Evolutionary conservation across 1,284 basidiomycete species (phyloP).

Genomic region (Entoloma clypeatum): DNA sequence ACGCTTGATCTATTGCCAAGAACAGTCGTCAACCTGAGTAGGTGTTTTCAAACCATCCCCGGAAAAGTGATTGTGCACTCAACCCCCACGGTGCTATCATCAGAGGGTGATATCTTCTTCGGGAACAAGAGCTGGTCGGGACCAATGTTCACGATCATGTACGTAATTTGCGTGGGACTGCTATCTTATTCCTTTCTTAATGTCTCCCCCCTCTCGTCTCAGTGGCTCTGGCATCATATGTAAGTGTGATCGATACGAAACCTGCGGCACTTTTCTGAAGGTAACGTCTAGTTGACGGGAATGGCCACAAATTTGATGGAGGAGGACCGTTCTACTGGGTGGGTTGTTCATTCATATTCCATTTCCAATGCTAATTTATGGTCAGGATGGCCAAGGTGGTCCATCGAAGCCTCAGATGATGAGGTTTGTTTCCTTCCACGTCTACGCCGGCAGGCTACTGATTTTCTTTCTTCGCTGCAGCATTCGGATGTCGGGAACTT

Average conservation of each 20-base stretch:
- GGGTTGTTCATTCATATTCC: constrained; percentile 11
- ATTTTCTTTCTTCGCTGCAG: constrained; percentile 24
- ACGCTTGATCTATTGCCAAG: constrained; percentile 35
- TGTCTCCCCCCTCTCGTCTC: constrained; percentile 5
- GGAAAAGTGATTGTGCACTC: constrained; percentile 9
- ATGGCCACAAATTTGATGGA: constrained; percentile 44
- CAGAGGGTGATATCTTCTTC: constrained; percentile 46
- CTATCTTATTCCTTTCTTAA: not conserved
- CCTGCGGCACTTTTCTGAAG: not conserved
- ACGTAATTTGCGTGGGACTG: no score
- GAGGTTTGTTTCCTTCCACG: constrained; percentile 29
- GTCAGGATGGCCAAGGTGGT: constrained; percentile 36
- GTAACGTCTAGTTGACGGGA: constrained; percentile 40
- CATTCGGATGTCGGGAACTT: constrained; percentile 53
- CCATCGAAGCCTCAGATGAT: constrained; percentile 49
- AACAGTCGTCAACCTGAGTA: constrained; percentile 46
- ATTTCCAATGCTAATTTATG: constrained; percentile 29
- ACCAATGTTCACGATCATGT: constrained; percentile 42
- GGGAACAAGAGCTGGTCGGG: constrained; percentile 42
- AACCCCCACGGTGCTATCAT: not conserved
- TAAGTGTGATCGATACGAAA: constrained; percentile 21
- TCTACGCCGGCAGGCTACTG: constrained; percentile 2
- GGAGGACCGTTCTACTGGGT: constrained; percentile 47
- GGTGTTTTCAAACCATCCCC: constrained; percentile 14
- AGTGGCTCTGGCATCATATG: constrained; percentile 40